These are phyloP conservation scores for Mycena haematopus DNA, from an alignment of 768 basidiomycete genomes.

Conservation along the genomic window DNA sequence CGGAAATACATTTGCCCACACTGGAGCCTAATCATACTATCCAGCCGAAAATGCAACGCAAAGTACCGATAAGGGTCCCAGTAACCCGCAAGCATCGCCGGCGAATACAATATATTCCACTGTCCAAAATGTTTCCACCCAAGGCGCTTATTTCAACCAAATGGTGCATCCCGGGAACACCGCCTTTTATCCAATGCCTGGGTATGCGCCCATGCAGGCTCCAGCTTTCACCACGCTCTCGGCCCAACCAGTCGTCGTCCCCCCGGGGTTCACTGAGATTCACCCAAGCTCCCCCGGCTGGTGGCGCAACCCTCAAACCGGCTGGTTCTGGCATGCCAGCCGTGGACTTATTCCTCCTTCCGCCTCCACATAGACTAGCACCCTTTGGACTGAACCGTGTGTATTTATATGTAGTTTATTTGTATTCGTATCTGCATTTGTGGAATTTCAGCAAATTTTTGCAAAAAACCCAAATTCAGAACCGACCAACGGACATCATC, in stretches of 20 bases:
- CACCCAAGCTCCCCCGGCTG: conserved; percentile 11
- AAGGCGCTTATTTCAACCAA: not conserved
- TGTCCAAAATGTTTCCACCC: not conserved
- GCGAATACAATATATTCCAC: not conserved
- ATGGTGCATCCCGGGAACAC: no score
- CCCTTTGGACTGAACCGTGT: not conserved
- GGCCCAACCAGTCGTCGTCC: conserved; percentile 21
- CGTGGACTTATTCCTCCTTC: conserved; percentile 14
- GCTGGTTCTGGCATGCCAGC: conserved; percentile 24
- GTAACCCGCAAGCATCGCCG: not conserved
- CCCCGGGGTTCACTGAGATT: conserved; percentile 19
- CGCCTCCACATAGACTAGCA: not conserved
- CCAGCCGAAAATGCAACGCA: not conserved
- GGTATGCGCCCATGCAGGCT: not conserved
- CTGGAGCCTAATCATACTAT: not conserved
- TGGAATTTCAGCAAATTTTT: not conserved
- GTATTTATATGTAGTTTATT: conserved; percentile 1
- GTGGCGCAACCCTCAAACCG: conserved; percentile 24
- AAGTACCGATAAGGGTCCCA: not conserved
- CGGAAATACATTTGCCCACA: not conserved
- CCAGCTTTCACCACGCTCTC: conserved; percentile 5
- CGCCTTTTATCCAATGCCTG: not conserved
- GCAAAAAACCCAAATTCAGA: no score
- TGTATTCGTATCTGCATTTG: not conserved
- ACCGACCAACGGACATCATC: no score